Evolutionary conservation across 768 basidiomycete genomes (phyloP).

Genomic region (Lentinula detonsa): DNA sequence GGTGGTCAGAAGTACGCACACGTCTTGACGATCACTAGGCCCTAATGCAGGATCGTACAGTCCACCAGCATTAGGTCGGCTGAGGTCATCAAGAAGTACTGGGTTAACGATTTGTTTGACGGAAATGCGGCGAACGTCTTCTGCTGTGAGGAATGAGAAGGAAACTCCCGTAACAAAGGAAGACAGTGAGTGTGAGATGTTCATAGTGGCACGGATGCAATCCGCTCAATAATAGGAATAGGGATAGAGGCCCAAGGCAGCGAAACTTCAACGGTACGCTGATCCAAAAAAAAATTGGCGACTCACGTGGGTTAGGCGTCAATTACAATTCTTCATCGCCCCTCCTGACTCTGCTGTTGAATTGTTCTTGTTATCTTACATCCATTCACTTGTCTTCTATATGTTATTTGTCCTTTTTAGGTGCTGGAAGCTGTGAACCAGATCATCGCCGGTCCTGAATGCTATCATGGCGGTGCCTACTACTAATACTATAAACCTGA

Average conservation of each 20-base stretch:
- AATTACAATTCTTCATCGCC: too few species aligned
- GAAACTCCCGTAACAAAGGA: slow-evolving; percentile 79
- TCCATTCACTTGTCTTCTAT: too few species aligned
- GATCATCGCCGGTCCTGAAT: too few species aligned
- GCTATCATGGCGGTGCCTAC: too few species aligned
- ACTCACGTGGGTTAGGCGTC: too few species aligned
- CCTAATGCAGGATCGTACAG: slow-evolving; percentile 95
- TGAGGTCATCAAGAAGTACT: slow-evolving; percentile 87
- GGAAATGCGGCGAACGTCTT: slow-evolving; percentile 90
- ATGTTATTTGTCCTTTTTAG: too few species aligned
- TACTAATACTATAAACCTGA: too few species aligned
- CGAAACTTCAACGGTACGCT: too few species aligned
- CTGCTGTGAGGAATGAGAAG: slow-evolving; percentile 86
- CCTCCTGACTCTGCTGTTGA: too few species aligned
- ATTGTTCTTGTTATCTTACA: too few species aligned
- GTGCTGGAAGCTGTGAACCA: too few species aligned
- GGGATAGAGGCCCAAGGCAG: background rate
- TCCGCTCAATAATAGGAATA: background rate
- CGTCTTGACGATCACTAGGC: slow-evolving; percentile 81
- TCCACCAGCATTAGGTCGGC: slow-evolving; percentile 86
- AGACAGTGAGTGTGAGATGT: slow-evolving; percentile 86
- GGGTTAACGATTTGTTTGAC: slow-evolving; percentile 97
- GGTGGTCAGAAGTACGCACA: slow-evolving; percentile 49
- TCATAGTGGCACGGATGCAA: slow-evolving; percentile 45
- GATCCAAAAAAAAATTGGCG: too few species aligned